Conservation (phyloP, 768 basidiomycete genomes). For the Baorangia bicolor region DNA sequence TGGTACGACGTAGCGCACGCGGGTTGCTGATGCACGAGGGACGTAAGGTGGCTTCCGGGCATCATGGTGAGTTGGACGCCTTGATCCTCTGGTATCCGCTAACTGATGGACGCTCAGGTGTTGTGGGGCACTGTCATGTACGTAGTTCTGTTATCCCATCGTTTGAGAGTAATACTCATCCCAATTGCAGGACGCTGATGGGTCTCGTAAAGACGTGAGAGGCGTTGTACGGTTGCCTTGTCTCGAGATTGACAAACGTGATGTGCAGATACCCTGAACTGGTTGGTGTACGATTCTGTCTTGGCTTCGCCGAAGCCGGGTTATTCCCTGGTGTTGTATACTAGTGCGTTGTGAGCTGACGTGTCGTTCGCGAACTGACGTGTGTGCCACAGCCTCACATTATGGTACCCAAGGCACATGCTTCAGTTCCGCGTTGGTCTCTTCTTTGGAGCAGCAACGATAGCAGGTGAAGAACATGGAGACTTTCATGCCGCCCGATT, state of each 20-base stretch:
- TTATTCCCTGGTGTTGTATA: constrained; percentile 73
- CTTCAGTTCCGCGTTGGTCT: constrained; percentile 59
- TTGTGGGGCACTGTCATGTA: constrained; percentile 67
- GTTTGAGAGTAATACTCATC: neutral
- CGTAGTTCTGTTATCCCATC: constrained; percentile 1
- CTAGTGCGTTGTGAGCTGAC: constrained; percentile 46
- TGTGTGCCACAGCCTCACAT: constrained; percentile 43
- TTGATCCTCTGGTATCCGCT: neutral
- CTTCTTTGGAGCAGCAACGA: constrained; percentile 64
- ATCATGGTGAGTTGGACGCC: constrained; percentile 47
- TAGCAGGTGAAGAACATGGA: constrained; percentile 40
- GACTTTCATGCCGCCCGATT: rapidly evolving
- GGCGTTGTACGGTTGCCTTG: neutral
- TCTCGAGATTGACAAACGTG: neutral
- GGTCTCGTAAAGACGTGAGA: constrained; percentile 63
- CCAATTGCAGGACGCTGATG: constrained; percentile 51
- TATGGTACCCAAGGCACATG: constrained; percentile 68
- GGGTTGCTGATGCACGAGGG: neutral
- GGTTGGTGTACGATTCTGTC: constrained; percentile 53
- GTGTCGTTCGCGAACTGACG: neutral
- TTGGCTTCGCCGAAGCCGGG: constrained; percentile 69
- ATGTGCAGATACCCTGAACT: constrained; percentile 57
- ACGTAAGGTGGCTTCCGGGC: constrained; percentile 57
- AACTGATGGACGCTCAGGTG: constrained; percentile 37
- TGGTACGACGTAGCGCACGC: neutral